Evolutionary conservation across 2,329 filamentous ascomycete genomes (phyloP), one percentile per base, ranked within the genome.

Genomic region (Ramichloridium luteum): DNA sequence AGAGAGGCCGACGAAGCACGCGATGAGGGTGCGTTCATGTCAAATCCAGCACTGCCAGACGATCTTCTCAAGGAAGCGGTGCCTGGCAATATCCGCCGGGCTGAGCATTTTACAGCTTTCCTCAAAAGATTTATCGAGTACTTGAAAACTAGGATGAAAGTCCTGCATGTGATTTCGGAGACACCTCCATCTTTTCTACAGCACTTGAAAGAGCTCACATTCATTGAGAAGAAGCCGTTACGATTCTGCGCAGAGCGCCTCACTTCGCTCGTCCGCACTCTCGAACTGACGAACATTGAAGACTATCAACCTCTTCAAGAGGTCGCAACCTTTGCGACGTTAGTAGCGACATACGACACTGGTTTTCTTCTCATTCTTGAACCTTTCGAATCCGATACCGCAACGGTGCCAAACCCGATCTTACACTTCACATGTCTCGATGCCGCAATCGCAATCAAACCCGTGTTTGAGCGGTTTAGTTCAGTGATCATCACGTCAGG

Each of bases 401-500:
- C 90, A 15, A 90, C 90, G 31, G 86, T 98, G 0, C 85, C 90
- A 0, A 98, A 98, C 43, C 90, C 90, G 0, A 77, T 96, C n/a
- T 67, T 98, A 9, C 92, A 98, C 54, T 93, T 98, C 53, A 90
- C 88, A 3, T 98, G 90, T 50, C 68, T 98, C 13, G 90, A 98
- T 57, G 90, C 90, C 3, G 90, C 92, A 1, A 98, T 98, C 44
- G 90, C 92, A 25, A 98, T 98, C 51, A 92, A 90, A 41, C 90
- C 90, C 0, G 88, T 98, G 4, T 94, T 98, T 51, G 88, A 98
- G 37, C 78, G 90, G 31, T 98, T 98, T 57, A 86, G 83, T 56
- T 96, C 90, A 1, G 90, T 98, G 43, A 93, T 98, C 51, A 96
- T 98, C 54, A 98, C 90, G 0, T 96, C 90, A 0, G 90, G 90